These are phyloP conservation scores for Hypoxylon sp. DNA, from an alignment of 2,329 filamentous ascomycete species.

Conservation along the genomic window DNA sequence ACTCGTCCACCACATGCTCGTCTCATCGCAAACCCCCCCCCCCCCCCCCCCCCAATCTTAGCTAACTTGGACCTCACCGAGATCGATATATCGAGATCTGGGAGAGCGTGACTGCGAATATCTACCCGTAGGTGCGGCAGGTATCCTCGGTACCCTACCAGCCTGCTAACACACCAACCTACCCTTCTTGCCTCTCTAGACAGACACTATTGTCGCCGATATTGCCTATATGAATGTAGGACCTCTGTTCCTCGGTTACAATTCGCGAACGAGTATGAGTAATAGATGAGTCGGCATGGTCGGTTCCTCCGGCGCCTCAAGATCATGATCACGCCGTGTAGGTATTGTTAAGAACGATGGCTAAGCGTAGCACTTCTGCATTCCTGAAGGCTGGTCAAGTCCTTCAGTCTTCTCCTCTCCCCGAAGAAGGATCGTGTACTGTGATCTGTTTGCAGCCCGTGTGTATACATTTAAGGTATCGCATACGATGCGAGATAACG, in stretches of 20 bases:
- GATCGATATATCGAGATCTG: slow-evolving; percentile 33
- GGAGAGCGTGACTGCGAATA: slow-evolving; percentile 26
- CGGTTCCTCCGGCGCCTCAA: neutral
- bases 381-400: neutral
- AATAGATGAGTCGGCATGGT: neutral
- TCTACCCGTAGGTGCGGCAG: slow-evolving; percentile 9
- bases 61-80: neutral
- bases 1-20: neutral
- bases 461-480: neutral
- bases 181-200: too few relatives aligned
- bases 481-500: neutral
- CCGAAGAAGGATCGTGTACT: neutral
- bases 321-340: neutral
- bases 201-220: too few relatives aligned
- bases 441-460: neutral
- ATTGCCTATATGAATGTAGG: neutral
- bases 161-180: too few relatives aligned
- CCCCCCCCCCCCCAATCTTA: too few relatives aligned
- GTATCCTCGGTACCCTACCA: too few relatives aligned
- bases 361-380: neutral
- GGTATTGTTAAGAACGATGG: neutral
- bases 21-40: too few relatives aligned
- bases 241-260: neutral
- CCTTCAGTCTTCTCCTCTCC: too few relatives aligned
- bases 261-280: neutral